These are phyloP conservation scores for Climacium dendroides DNA, from an alignment of 225 moss, liverwort and hornwort species.

Conservation along the genomic window DNA sequence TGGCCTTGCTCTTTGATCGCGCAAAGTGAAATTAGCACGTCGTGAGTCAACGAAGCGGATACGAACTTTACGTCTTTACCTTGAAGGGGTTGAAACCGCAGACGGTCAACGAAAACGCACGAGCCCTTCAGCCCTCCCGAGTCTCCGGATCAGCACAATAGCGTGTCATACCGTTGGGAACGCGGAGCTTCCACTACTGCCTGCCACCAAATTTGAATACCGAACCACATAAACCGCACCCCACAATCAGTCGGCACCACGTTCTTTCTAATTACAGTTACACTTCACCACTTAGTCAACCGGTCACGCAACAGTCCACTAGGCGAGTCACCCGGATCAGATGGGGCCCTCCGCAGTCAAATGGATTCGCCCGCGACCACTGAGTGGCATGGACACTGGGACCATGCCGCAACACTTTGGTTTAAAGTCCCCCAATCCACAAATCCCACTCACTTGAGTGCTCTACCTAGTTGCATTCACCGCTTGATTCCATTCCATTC, in stretches of 20 bases:
- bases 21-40: no score
- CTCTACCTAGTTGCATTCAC: neutral
- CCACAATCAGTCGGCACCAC: neutral
- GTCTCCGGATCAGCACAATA: neutral
- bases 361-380: neutral
- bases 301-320: neutral
- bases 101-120: neutral
- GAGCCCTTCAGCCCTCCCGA: neutral
- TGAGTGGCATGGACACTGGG: no score
- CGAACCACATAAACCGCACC: no score
- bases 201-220: neutral
- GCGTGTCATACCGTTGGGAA: neutral
- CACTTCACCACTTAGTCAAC: neutral
- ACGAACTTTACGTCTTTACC: neutral
- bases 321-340: neutral
- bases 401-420: neutral
- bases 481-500: neutral
- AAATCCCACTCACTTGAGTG: neutral
- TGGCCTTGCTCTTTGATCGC: no score
- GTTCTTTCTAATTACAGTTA: neutral
- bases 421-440: neutral
- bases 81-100: neutral
- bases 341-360: neutral
- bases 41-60: neutral
- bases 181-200: neutral